Evolutionary conservation across 176 grass and related monocot species (phyloP), one percentile per base, ranked within the genome.

Genomic region (Thalia dealbata): DNA sequence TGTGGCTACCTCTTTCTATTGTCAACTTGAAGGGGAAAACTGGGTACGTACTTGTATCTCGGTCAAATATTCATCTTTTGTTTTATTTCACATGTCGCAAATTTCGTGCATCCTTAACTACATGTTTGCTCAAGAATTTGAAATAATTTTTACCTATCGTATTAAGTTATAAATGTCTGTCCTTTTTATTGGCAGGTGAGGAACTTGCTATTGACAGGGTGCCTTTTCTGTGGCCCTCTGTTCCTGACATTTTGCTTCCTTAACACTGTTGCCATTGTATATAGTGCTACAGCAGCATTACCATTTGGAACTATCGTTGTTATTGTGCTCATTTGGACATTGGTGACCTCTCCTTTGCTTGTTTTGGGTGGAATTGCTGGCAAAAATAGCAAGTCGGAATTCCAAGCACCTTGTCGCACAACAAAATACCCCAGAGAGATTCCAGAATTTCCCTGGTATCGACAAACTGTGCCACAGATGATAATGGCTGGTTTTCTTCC

Each of bases 331-430:
- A 96, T 96, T 63, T 96, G 91, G 91, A 91, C 91, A 75, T 81
- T 96, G 41, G 91, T 96, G 60, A 96, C 91, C 64, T 88, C 89
- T 72, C 91, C 91, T 70, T 74, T 96, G 52, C 88, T 96, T 51
- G 91, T 96, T 79, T 84, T 96, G 85, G 91, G 91, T 62, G 91
- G 91, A 23, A 91, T 96, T 75, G 91, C 88, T 84, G 91, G 91
- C 74, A 96, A 96, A 82, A 96, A 96, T 54, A 88, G 85, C 64
- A 96, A 88, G 73, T 69, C 45, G 67, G 88, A 91, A 73, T 96
- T 96, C 88, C 88, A 91, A 74, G 91, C 91, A 73, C 91, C 88
- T 44, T 91, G 88, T 78, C 88, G 88, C 68, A 96, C 88, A 73
- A 86, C 88, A 14, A 96, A 96, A 81, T 96, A 96, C 76, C 88